Percentiles rank a stretch among this genome's conserved stretches.
Evolutionary conservation across 2,329 filamentous ascomycete genomes (phyloP).

Genomic region (Colletotrichum musae): DNA sequence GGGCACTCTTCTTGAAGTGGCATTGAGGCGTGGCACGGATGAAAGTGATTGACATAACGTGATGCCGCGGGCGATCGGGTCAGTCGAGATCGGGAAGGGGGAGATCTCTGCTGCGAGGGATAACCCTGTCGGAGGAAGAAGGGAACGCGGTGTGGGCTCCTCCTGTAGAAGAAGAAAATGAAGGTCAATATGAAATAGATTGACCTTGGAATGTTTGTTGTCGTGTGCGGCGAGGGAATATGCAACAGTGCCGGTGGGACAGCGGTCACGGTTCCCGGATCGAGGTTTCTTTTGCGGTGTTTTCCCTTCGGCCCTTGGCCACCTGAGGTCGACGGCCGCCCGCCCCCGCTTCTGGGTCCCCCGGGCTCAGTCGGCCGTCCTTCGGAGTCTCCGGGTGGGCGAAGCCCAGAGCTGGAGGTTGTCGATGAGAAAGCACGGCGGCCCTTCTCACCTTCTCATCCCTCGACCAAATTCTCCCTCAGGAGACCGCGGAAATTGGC

Average conservation of each 20-base stretch:
- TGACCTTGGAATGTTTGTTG: not conserved
- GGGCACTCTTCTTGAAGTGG: not conserved
- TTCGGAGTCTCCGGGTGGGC: not conserved
- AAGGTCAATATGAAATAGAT: not conserved
- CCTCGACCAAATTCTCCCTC: not conserved
- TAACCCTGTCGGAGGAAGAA: not conserved
- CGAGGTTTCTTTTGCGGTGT: not conserved
- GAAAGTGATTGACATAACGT: not conserved
- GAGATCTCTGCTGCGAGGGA: constrained; percentile 3
- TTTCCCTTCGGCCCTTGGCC: not conserved
- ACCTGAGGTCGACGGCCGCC: not conserved
- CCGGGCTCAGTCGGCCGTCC: not conserved
- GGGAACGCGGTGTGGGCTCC: not conserved
- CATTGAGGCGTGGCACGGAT: not conserved
- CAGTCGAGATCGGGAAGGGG: constrained; percentile 13
- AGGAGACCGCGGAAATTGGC: constrained; percentile 15
- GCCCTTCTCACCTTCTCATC: no score
- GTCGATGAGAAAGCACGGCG: no score
- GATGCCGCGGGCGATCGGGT: constrained; percentile 15
- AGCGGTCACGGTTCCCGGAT: not conserved
- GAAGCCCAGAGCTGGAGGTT: no score
- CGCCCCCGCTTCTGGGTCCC: not conserved
- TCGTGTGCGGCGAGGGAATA: not conserved
- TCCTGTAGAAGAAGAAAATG: not conserved
- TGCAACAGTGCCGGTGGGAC: not conserved